A percentile compares a stretch with the other conserved stretches of the same genome.
phyloP scores from a whole-genome alignment of 2,329 filamentous ascomycete species.

The Paraphoma chrysanthemicola region DNA sequence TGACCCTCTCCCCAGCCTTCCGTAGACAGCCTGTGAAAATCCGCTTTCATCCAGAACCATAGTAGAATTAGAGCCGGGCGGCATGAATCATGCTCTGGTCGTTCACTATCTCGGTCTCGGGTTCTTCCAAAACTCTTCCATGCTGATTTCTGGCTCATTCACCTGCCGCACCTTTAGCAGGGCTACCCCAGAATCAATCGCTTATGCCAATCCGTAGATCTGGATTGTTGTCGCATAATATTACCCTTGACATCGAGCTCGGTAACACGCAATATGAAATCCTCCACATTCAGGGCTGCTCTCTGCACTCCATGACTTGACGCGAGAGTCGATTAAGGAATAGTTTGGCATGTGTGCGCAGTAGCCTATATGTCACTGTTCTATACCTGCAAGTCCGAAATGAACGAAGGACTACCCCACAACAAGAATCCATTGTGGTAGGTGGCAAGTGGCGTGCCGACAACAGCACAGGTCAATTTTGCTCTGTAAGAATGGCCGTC shows the following conservation, averaged over 20 bases:
- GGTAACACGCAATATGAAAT: constrained; percentile 38
- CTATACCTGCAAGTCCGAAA: constrained; percentile 34
- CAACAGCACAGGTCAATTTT: constrained; percentile 11
- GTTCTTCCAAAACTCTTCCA: constrained; percentile 34
- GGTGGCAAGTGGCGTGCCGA: constrained; percentile 33
- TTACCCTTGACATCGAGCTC: constrained; percentile 29
- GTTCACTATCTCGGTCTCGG: constrained; percentile 22
- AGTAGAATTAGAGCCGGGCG: constrained; percentile 28
- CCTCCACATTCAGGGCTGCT: constrained; percentile 30
- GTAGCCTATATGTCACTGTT: constrained; percentile 32
- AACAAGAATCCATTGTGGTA: constrained; percentile 24
- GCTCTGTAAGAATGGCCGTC: constrained; percentile 17
- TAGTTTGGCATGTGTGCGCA: constrained; percentile 24
- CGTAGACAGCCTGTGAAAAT: constrained; percentile 35
- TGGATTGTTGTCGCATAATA: constrained; percentile 32
- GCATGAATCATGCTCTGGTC: constrained; percentile 34
- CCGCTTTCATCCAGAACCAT: constrained; percentile 37
- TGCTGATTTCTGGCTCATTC: constrained; percentile 12
- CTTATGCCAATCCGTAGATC: constrained; percentile 26
- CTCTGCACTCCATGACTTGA: constrained; percentile 31
- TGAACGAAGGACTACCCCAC: constrained; percentile 17
- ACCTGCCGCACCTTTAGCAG: constrained; percentile 11
- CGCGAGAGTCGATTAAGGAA: constrained; percentile 26
- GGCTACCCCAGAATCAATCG: constrained; percentile 34
- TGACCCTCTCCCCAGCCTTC: constrained; percentile 23